Evolutionary conservation across 108 stramenopile genomes (phyloP).

Genomic region (Cylindrotheca fusiformis): DNA sequence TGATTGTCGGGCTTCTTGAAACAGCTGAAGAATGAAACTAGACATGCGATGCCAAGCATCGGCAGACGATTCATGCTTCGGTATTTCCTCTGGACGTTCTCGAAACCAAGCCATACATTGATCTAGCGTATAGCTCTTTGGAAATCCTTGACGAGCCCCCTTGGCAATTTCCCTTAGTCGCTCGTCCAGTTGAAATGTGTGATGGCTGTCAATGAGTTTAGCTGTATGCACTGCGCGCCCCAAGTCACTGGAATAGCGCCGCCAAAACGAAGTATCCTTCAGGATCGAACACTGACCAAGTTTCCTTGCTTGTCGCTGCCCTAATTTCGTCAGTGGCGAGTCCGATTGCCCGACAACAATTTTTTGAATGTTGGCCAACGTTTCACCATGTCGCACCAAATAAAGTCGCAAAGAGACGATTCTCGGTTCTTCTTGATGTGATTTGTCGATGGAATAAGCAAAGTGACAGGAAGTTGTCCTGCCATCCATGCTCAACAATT

Average conservation of each 20-base stretch:
- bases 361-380: constrained; percentile 43
- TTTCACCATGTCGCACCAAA: constrained; percentile 66
- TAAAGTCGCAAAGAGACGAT: no score
- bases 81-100: constrained; percentile 23
- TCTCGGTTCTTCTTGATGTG: no score
- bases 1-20: constrained; percentile 24
- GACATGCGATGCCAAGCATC: constrained; percentile 48
- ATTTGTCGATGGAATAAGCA: no score
- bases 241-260: constrained; percentile 50
- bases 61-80: constrained; percentile 39
- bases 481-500: no score
- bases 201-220: constrained; percentile 5
- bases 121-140: constrained; percentile 28
- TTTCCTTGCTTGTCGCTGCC: constrained; percentile 17
- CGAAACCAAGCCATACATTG: constrained; percentile 31
- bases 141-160: constrained; percentile 53
- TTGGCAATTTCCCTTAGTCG: constrained; percentile 56
- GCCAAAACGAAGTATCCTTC: constrained; percentile 22
- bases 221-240: constrained; percentile 44
- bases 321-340: constrained; percentile 31
- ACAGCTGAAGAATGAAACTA: constrained; percentile 38
- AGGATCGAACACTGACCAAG: constrained; percentile 6
- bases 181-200: constrained; percentile 25
- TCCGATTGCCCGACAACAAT: constrained; percentile 55
- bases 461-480: no score